Evolutionary conservation across 78 protist species (phyloP).

Genomic region (Protostelium mycophagum): DNA sequence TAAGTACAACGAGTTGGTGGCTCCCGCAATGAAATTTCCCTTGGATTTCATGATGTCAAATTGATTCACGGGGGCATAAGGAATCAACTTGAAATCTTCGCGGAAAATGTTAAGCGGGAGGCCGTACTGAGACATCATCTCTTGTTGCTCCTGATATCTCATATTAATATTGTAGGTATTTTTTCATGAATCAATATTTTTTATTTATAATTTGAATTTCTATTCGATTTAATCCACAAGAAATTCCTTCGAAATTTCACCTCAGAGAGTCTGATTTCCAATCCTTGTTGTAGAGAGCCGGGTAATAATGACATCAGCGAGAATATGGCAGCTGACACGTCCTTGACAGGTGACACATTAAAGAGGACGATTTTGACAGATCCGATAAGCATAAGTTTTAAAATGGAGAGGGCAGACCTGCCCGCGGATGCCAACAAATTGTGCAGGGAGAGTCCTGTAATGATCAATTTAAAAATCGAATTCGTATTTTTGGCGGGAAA

Average conservation of each 20-base stretch:
- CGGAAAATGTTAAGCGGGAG: background rate
- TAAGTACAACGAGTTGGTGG: background rate
- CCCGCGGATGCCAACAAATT: background rate
- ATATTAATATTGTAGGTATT: no score
- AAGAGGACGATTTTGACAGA: background rate
- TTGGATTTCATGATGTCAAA: background rate
- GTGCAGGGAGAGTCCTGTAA: background rate
- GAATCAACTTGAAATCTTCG: background rate
- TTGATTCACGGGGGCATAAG: background rate
- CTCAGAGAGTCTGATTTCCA: background rate
- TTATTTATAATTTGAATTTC: no score
- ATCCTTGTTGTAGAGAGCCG: background rate
- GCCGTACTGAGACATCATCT: background rate
- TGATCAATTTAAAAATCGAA: no score
- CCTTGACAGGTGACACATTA: background rate
- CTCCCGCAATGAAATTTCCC: background rate
- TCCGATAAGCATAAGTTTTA: background rate
- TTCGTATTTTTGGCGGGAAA: no score
- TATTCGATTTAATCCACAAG: background rate
- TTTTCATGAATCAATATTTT: no score
- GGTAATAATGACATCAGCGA: background rate
- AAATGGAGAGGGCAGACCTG: background rate
- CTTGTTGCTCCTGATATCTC: background rate
- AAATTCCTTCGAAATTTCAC: background rate
- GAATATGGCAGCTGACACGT: background rate